A percentile compares a stretch with the other conserved stretches of the same genome.
phyloP scores from a whole-genome alignment of 2,329 filamentous ascomycete species.

The Ramularia endophylla region DNA sequence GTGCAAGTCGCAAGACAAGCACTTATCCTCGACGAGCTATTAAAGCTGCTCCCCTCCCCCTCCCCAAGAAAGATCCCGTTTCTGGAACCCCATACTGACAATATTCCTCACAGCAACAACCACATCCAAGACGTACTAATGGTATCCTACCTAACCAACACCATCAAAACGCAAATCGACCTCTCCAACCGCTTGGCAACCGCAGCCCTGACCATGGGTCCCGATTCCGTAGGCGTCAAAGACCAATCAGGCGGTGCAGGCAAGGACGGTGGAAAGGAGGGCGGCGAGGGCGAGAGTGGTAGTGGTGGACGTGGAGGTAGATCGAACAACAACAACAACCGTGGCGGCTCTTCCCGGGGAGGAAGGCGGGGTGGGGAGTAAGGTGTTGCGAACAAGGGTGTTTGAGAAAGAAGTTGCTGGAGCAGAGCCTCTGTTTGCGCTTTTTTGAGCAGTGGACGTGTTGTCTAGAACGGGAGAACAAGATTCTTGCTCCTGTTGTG shows the following conservation, averaged over 20 bases:
- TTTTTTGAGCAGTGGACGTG: too few species aligned
- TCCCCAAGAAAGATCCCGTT: too few species aligned
- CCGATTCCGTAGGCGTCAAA: constrained; percentile 13
- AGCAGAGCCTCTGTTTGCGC: too few species aligned
- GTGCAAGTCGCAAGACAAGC: too few species aligned
- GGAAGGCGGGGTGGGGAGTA: constrained; percentile 29
- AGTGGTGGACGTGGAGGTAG: constrained; percentile 11
- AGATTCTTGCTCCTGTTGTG: background rate
- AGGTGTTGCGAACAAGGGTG: too few species aligned
- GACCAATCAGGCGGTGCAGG: constrained; percentile 19
- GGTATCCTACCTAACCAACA: constrained; percentile 97
- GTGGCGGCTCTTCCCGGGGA: constrained; percentile 25
- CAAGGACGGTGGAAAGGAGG: constrained; percentile 13
- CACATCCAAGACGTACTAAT: constrained; percentile 99
- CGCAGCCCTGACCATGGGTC: constrained; percentile 45
- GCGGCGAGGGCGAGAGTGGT: constrained; percentile 16
- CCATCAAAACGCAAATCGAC: constrained; percentile 97
- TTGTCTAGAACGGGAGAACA: too few species aligned
- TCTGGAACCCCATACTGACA: constrained; percentile 28
- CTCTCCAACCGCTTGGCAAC: constrained; percentile 89
- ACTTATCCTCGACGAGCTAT: too few species aligned
- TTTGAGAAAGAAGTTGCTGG: too few species aligned
- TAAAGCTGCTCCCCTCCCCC: too few species aligned
- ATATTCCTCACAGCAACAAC: constrained; percentile 66
- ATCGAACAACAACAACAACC: constrained; percentile 10